Percentiles rank a stretch among this genome's conserved stretches.
Evolutionary conservation across 305 asterid species (phyloP).

Genomic region (Solanum hybrid): DNA sequence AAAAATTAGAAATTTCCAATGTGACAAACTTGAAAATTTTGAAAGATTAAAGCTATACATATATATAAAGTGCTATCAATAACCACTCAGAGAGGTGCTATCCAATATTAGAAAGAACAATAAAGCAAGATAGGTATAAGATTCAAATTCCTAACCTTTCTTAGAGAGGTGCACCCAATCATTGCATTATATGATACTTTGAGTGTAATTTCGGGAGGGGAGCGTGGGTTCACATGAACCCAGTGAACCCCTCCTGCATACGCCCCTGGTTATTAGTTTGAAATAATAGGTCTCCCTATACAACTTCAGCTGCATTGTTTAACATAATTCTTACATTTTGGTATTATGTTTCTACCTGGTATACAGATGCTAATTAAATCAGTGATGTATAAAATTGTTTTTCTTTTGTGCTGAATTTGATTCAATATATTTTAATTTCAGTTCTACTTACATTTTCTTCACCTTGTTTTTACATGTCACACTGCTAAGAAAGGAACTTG

Average conservation of each 20-base stretch:
- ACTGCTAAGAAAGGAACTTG: background rate
- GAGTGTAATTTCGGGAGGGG: background rate
- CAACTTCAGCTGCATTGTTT: background rate
- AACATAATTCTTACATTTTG: background rate
- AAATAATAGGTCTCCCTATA: background rate
- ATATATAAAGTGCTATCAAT: background rate
- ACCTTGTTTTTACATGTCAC: background rate
- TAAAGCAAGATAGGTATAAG: background rate
- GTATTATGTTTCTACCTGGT: background rate
- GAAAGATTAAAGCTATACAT: background rate
- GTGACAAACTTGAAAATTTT: background rate
- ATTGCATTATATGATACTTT: background rate
- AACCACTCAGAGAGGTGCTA: background rate
- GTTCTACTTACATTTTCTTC: background rate
- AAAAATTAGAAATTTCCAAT: background rate
- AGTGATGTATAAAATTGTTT: background rate
- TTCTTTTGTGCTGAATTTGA: background rate
- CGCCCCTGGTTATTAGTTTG: background rate
- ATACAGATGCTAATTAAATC: background rate
- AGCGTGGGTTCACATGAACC: background rate
- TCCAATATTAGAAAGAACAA: background rate
- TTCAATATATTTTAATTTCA: background rate
- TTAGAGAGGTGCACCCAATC: background rate
- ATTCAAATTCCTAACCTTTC: background rate
- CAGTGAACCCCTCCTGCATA: background rate